A percentile compares a stretch with the other conserved stretches of the same genome.
phyloP scores from a whole-genome alignment of 768 basidiomycete species.

The Auricularia cornea region DNA sequence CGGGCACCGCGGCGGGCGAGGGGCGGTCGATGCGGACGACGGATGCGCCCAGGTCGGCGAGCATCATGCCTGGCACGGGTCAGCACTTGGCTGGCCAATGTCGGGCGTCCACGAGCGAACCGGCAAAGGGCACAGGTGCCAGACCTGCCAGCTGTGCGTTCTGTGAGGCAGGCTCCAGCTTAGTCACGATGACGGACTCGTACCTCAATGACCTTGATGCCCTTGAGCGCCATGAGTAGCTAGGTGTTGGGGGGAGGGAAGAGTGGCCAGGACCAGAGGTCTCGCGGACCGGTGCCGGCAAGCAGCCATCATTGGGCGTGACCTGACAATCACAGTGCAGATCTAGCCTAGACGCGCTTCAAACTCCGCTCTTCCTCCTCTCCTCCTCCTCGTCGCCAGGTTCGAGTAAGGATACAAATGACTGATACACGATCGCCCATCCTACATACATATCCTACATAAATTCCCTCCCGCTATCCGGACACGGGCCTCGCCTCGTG shows the following conservation, averaged over 20 bases:
- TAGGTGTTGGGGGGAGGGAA: neutral
- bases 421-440: no score
- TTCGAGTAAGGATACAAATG: no score
- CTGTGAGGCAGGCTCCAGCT: neutral
- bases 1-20: conserved; percentile 19
- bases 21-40: conserved; percentile 69
- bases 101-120: conserved; percentile 6
- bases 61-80: conserved; percentile 38
- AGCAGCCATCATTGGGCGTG: neutral
- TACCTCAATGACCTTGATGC: conserved; percentile 16
- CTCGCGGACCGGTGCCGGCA: neutral
- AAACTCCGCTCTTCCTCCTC: neutral
- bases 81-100: neutral
- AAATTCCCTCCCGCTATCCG: no score
- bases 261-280: neutral
- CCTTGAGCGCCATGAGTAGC: conserved; percentile 5
- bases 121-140: conserved; percentile 75
- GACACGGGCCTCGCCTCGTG: neutral
- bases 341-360: neutral
- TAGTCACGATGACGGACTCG: neutral
- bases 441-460: no score
- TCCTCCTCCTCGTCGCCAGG: no score
- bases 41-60: conserved; percentile 72
- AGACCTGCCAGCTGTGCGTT: conserved; percentile 63
- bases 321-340: neutral